Evolutionary conservation across 2,329 filamentous ascomycete genomes (phyloP).

Genomic region (Sporothrix variecibatus): DNA sequence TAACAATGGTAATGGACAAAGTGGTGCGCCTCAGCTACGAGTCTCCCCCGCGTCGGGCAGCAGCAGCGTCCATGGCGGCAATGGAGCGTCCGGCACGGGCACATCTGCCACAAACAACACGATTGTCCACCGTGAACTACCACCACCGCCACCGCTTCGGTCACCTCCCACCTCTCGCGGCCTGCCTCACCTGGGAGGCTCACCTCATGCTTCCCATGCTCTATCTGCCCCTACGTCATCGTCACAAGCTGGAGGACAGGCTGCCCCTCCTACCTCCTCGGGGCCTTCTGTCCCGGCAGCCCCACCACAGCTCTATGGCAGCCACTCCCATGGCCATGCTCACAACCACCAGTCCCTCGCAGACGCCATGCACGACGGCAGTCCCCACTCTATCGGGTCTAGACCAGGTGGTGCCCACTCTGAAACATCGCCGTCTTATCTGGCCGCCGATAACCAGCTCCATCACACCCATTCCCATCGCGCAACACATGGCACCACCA

Average conservation of each 20-base stretch:
- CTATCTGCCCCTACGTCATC: not conserved
- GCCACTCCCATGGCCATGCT: not conserved
- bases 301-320: not conserved
- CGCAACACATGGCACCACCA: not conserved
- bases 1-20: not conserved
- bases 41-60: not conserved
- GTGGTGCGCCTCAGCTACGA: not conserved
- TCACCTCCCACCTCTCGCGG: not conserved
- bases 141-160: not conserved
- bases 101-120: not conserved
- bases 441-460: not conserved
- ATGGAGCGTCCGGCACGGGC: not conserved
- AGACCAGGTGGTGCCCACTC: not conserved
- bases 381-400: not conserved
- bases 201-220: not conserved
- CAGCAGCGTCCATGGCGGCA: not conserved
- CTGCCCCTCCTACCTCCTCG: not conserved
- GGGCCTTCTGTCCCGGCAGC: not conserved
- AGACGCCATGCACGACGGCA: slow-evolving; percentile 1
- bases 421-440: not conserved
- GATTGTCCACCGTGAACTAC: not conserved
- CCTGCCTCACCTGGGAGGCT: not conserved
- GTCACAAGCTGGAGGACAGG: not conserved
- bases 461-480: not conserved
- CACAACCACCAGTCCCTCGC: not conserved